Percentiles rank a stretch among this genome's conserved stretches.
These are phyloP conservation scores for Lactifluus pinguis DNA, from an alignment of 768 basidiomycete species.

Conservation along the genomic window DNA sequence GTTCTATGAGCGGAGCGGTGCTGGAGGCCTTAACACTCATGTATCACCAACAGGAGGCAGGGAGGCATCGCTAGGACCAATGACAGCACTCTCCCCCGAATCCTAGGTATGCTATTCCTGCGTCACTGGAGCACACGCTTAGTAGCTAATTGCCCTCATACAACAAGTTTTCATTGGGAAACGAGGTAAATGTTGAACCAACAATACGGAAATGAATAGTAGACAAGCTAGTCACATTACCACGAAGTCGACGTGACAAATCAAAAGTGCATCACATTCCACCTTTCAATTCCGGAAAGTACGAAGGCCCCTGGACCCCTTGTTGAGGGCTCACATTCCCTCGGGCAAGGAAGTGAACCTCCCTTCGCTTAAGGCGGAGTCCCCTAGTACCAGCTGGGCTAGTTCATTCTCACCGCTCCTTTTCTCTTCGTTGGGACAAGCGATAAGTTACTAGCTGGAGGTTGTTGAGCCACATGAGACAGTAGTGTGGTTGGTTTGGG, in stretches of 20 bases:
- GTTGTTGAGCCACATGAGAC: neutral
- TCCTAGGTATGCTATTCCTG: neutral
- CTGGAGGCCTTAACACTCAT: constrained; percentile 12
- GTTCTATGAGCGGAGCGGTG: neutral
- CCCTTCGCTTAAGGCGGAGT: neutral
- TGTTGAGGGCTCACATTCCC: neutral
- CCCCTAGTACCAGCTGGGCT: neutral
- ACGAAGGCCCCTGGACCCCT: neutral
- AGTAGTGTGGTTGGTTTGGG: neutral
- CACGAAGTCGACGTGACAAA: neutral
- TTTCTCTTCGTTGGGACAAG: neutral
- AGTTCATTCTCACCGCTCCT: neutral
- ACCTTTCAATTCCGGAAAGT: neutral
- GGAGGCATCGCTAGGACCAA: neutral
- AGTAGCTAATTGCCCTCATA: neutral
- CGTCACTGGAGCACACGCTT: neutral
- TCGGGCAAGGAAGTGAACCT: neutral
- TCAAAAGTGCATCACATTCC: neutral
- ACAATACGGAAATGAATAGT: neutral
- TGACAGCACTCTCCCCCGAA: neutral
- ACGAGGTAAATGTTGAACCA: neutral
- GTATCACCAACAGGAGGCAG: neutral
- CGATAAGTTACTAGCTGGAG: neutral
- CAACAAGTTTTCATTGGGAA: neutral
- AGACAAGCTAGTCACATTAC: neutral